Evolutionary conservation across 1,139 yeast genomes (phyloP).

Genomic region (Pichia kudriavzevii): DNA sequence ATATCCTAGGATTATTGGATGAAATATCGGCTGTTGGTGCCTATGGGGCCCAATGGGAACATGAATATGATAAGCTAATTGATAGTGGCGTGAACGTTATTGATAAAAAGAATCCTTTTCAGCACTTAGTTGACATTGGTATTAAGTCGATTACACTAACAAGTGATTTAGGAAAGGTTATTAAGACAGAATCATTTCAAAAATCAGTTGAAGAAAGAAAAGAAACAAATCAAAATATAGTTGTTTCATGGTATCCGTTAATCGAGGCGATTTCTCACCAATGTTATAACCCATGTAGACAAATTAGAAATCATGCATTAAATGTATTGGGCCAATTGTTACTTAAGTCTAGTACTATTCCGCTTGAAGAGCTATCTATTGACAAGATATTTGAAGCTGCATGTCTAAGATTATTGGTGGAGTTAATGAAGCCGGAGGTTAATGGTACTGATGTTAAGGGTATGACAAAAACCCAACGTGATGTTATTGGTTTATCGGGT

Average conservation of each 20-base stretch:
- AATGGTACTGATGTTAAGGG: slow-evolving; percentile 58
- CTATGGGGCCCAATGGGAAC: slow-evolving; percentile 70
- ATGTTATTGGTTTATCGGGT: slow-evolving; percentile 59
- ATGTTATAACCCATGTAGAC: slow-evolving; percentile 81
- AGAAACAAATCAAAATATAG: slow-evolving; percentile 8
- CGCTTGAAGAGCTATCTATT: slow-evolving; percentile 34
- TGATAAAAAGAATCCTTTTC: slow-evolving; percentile 40
- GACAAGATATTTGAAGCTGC: slow-evolving; percentile 63
- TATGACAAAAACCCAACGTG: slow-evolving; percentile 57
- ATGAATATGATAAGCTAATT: slow-evolving; percentile 41
- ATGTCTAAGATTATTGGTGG: slow-evolving; percentile 65
- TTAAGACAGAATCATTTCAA: slow-evolving; percentile 26
- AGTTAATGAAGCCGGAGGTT: slow-evolving; percentile 59
- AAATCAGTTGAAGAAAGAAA: slow-evolving; percentile 24
- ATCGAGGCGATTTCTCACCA: slow-evolving; percentile 81
- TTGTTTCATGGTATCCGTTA: slow-evolving; percentile 42
- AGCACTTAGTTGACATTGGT: slow-evolving; percentile 50
- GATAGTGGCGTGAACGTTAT: slow-evolving; percentile 37
- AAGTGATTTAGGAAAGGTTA: slow-evolving; percentile 35
- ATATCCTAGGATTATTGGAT: slow-evolving; percentile 62
- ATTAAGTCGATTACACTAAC: slow-evolving; percentile 58
- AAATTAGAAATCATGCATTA: slow-evolving; percentile 60
- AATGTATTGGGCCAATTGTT: slow-evolving; percentile 43
- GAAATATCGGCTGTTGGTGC: slow-evolving; percentile 82
- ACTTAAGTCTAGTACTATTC: slow-evolving; percentile 26